Evolutionary conservation across 139 green algal species (phyloP).

Genomic region (Chlorella sp.): DNA sequence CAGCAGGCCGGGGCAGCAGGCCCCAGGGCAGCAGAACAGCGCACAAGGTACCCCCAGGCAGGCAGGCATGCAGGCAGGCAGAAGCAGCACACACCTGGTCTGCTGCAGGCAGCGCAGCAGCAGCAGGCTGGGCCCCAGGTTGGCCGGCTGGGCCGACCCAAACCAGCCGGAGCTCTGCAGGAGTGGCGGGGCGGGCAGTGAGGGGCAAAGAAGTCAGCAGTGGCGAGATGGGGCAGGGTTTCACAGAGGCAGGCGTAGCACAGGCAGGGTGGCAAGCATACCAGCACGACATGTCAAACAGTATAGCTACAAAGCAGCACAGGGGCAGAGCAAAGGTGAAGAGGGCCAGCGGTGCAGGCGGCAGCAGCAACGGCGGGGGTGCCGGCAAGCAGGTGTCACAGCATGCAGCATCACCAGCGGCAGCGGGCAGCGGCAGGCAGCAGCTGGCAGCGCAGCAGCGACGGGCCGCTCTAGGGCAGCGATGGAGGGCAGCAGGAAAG

Average conservation of each 20-base stretch:
- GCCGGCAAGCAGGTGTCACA: too few species aligned
- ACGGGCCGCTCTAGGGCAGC: too few species aligned
- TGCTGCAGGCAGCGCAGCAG: slow-evolving; percentile 27
- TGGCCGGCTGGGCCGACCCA: not conserved
- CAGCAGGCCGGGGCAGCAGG: too few species aligned
- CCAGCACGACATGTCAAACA: too few species aligned
- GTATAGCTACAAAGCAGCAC: too few species aligned
- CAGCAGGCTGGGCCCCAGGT: slow-evolving; percentile 22
- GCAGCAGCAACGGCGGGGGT: not conserved
- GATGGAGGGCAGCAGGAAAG: too few species aligned
- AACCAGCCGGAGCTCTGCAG: slow-evolving; percentile 15
- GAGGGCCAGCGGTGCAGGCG: not conserved
- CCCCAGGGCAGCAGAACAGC: not conserved
- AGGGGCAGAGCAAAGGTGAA: not conserved
- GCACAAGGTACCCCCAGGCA: too few species aligned
- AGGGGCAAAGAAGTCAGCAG: not conserved
- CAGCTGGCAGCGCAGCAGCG: not conserved
- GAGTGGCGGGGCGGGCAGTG: not conserved
- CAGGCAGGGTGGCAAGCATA: not conserved
- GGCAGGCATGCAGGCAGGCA: not conserved
- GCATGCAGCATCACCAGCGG: too few species aligned
- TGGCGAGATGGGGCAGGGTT: too few species aligned
- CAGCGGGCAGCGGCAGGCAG: too few species aligned
- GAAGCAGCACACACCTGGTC: not conserved
- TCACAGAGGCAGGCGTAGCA: not conserved